Base-by-base conservation (phyloP, 2,329 filamentous ascomycete genomes). In the Trichoderma hamatum region DNA sequence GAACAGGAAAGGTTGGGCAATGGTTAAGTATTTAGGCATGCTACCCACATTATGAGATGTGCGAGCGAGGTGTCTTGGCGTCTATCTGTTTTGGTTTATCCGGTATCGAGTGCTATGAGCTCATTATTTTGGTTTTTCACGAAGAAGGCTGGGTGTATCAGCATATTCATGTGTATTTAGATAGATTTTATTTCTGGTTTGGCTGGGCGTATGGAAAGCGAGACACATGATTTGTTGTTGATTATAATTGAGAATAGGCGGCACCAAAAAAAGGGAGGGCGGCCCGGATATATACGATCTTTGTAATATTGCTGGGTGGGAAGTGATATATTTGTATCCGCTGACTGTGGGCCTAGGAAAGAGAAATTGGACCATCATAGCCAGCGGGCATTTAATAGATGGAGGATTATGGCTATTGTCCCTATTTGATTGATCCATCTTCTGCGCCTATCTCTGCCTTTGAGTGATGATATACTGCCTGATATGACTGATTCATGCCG, bases 51-150 rank as follows among this genome's bases (percentile, higher is more conserved):
- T 21, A 39, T 36, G 30, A 13, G 11, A 32, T 43, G 63, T 56
- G 52, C 63, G 52, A 58, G 52, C 52, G 52, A 56, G 63, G 63
- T 55, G 61, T 64, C 61, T 34, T 55, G 49, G 61, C 49, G 61
- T 64, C 49, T 43, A 34, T 64, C 24, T 43, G 32, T 36, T 63
- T 64, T 43, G 49, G 3, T 64, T 54, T 64, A 43, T 32, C 9
- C 30, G 39, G n/a, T 19, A 30, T 16, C 7, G 34, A 21, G n/a
- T 28, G n/a, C 46, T 21, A 24, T 55, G 16, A 19, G 26, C 28
- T 3, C 52, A 32, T 55, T 32, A 10, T 16, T 55, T 32, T 55
- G 19, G 26, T 5, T 9, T 11, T 55, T 59, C 32, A 14, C 60
- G 34, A 36, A 28, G 16, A 28, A 11, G 5, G 43, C 32, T 26